Base-by-base conservation (phyloP, 2,329 filamentous ascomycete genomes). In the Arthrobotrys sphaeroides region DNA sequence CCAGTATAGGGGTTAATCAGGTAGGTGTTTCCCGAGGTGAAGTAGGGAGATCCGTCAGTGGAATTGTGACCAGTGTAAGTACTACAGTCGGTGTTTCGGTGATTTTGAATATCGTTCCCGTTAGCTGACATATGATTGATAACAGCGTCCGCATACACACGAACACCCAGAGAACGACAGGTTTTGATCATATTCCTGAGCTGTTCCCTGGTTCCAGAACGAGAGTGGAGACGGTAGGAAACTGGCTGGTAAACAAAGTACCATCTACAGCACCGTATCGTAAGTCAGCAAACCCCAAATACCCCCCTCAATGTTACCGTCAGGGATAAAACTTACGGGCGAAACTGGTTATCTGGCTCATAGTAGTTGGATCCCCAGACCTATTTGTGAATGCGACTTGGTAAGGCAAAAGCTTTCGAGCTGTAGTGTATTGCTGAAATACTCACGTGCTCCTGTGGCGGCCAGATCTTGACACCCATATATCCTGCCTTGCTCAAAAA, bases 381-480 rank as follows among this genome's bases (percentile, higher is more conserved):
- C 67, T 72, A 42, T n/a, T n/a, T n/a, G n/a, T n/a, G n/a, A n/a
- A n/a, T n/a, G 24, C 10, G 22, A 13, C 2, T 61, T 36, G 42
- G 4, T 12, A 31, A 5, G 20, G 2, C 12, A 31, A 20, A n/a
- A 42, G 20, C 5, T 16, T 13, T 31, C 24, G 24, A 4, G 20
- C n/a, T n/a, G n/a, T n/a, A n/a, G n/a, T n/a, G n/a, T n/a, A n/a
- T n/a, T n/a, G n/a, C n/a, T n/a, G n/a, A n/a, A n/a, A n/a, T n/a
- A 65, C 67, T 59, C 59, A 65, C 77, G 43, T 79, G 78, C 51
- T 81, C 80, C 31, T 77, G 78, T 12, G 80, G 62, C 9, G 80
- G 80, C 80, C 79, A 81, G n/a, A 81, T 78, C 73, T 79, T 81
- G 13, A 81, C 79, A 55, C 80, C 80, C 80, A 81, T 81, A 57